Evolutionary conservation across 305 asterid genomes (phyloP).

Genomic region (Solanum hybrid): DNA sequence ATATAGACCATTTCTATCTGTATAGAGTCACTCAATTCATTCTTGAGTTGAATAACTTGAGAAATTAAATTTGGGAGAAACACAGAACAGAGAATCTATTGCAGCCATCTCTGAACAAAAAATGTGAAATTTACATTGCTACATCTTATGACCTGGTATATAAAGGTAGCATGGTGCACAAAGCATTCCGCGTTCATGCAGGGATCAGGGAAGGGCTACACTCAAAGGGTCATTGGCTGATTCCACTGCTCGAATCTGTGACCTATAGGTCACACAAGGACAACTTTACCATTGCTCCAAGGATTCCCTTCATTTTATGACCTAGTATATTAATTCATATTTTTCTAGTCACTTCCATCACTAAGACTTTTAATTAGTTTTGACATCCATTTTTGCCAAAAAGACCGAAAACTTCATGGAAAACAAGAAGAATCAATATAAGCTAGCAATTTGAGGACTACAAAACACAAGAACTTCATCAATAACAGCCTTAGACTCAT

Average conservation of each 20-base stretch:
- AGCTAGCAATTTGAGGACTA: conserved; percentile 84
- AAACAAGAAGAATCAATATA: conserved; percentile 28
- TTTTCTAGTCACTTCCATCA: neutral
- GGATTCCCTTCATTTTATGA: neutral
- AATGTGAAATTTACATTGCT: neutral
- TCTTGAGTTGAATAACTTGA: neutral
- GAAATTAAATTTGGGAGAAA: neutral
- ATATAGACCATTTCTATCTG: neutral
- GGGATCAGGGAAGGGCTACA: neutral
- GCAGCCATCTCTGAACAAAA: neutral
- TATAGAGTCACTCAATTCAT: neutral
- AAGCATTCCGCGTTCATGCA: neutral
- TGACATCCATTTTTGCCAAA: neutral
- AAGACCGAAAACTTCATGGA: neutral
- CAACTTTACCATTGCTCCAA: neutral
- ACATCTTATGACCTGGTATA: neutral
- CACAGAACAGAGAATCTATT: neutral
- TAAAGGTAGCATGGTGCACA: neutral
- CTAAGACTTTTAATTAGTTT: neutral
- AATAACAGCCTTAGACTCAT: conserved; percentile 42
- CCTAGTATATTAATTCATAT: neutral
- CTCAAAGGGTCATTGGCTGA: neutral
- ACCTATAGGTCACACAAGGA: neutral
- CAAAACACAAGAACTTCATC: conserved; percentile 66
- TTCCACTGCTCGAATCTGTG: neutral